Percentiles rank a stretch among this genome's conserved stretches.
Conservation (phyloP, 2,329 filamentous ascomycete genomes). For the Coniochaeta hoffmannii region DNA sequence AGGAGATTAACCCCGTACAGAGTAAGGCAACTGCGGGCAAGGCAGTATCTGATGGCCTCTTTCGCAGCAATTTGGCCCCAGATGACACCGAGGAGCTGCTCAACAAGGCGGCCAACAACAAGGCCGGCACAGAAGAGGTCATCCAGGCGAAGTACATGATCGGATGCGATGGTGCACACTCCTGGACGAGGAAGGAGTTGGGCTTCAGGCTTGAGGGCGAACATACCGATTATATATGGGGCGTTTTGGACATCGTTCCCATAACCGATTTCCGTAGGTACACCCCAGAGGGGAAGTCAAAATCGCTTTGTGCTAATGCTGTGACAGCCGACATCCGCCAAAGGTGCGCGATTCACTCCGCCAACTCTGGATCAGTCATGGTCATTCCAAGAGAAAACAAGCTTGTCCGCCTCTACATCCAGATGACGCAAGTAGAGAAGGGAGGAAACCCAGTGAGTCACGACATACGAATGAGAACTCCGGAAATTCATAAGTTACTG, state of each 20-base stretch:
- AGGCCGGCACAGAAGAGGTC: conserved; percentile 29
- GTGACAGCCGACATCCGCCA: conserved; percentile 17
- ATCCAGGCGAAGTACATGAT: conserved; percentile 57
- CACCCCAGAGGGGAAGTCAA: conserved; percentile 9
- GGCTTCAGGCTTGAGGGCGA: conserved; percentile 19
- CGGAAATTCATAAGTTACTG: conserved; percentile 17
- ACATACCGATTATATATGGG: conserved; percentile 20
- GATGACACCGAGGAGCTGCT: conserved; percentile 45
- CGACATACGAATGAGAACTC: conserved; percentile 16
- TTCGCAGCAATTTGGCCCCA: conserved; percentile 44
- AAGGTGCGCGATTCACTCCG: conserved; percentile 20
- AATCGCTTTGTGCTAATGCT: conserved; percentile 16
- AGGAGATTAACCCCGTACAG: conserved; percentile 40
- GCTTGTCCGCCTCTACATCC: conserved; percentile 58
- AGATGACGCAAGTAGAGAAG: conserved; percentile 35
- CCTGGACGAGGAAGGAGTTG: conserved; percentile 55
- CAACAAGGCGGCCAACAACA: conserved; percentile 6
- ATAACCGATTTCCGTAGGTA: conserved; percentile 24
- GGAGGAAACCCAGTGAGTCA: not conserved
- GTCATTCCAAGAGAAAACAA: conserved; percentile 28
- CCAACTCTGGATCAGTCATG: conserved; percentile 19
- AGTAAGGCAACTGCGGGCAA: conserved; percentile 13
- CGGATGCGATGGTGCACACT: conserved; percentile 62
- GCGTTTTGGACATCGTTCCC: conserved; percentile 21
- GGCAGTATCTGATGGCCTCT: conserved; percentile 42